Evolutionary conservation across 257 asterid species (phyloP), one percentile per base, ranked within the genome.

Genomic region (Plantago elongata): DNA sequence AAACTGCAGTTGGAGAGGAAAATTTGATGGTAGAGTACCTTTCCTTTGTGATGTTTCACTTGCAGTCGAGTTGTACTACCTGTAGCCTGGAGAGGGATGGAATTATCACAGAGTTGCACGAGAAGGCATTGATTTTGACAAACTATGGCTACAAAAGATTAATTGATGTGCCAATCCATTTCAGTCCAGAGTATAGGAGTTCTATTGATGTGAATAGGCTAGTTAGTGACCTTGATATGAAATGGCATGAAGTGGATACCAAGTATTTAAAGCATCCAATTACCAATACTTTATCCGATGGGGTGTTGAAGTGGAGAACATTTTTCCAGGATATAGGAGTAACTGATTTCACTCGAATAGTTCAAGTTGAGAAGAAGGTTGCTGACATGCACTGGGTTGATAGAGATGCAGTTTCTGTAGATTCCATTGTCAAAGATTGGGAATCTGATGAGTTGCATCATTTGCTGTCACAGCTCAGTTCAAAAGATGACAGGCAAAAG

Each of bases 1-100:
- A 45, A 70, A 82, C 51, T 71, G 72, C 75, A 70, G 46, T 37
- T 8, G 79, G 60, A 64, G 73, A 78, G 61, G 79, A 74, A 50
- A 93, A 81, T 63, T 68, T 87, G 72, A 80, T 85, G 89, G 68
- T 74, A 37, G 99, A 93, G 72, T 93, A 89, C 83, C 83, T 93
- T 61, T 80, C 91, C 47, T 93, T 86, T 74, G 80, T 77, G 50
- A 89, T 93, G 97, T 72, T 83, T 72, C 99, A 93, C 67, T 68
- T 93, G 64, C 90, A 86, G 61, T 89, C 97, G 62, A 74, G 74
- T 74, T 89, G 97, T 71, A 68, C 78, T 11, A 62, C 70, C 63
- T 93, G 99, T 77, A 64, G 60, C 71, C 29, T 43, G 57, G 99
- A 89, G 74, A 83, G 79, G 70, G 85, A 70, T 40, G 61, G 29